Percentiles rank a stretch among this genome's conserved stretches.
Conservation (phyloP, 2,329 filamentous ascomycete species). For the Mycosphaerella sp. region DNA sequence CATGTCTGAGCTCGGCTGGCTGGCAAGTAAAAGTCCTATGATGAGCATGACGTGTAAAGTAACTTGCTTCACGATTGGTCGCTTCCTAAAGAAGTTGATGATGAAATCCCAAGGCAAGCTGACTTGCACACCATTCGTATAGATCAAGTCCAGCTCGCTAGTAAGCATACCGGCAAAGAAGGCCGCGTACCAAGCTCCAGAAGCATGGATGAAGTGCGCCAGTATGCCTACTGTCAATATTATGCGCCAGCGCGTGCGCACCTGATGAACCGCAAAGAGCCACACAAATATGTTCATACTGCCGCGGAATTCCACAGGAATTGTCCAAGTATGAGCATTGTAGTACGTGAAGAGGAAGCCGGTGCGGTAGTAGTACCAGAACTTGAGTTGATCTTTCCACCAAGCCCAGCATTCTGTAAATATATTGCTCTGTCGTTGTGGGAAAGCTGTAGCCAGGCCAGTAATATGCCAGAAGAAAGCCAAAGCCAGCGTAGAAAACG, state of each 20-base stretch:
- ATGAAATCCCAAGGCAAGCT: conserved; percentile 18
- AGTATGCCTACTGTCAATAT: conserved; percentile 18
- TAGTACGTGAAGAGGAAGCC: conserved; percentile 26
- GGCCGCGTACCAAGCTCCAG: conserved; percentile 53
- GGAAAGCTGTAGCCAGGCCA: conserved; percentile 39
- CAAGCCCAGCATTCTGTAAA: conserved; percentile 46
- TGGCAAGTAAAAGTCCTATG: conserved; percentile 21
- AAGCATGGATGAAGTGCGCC: conserved; percentile 17
- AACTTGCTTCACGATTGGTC: conserved; percentile 11
- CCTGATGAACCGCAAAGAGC: conserved; percentile 45
- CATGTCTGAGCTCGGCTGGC: conserved; percentile 22
- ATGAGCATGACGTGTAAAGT: conserved; percentile 19
- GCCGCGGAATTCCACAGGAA: conserved; percentile 57
- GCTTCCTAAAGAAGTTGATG: conserved; percentile 13
- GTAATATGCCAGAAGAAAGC: conserved; percentile 50
- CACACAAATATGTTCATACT: conserved; percentile 57
- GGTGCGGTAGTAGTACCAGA: conserved; percentile 57
- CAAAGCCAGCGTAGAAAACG: conserved; percentile 49
- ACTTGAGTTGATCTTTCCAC: conserved; percentile 56
- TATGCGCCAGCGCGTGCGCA: conserved; percentile 17
- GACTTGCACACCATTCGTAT: conserved; percentile 25
- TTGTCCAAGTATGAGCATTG: conserved; percentile 47
- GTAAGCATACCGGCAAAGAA: conserved; percentile 57
- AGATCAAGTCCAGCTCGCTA: conserved; percentile 54
- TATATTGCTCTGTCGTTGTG: conserved; percentile 36